Evolutionary conservation across 352 stramenopile species (phyloP).

Genomic region (Pythium phragmiticola): DNA sequence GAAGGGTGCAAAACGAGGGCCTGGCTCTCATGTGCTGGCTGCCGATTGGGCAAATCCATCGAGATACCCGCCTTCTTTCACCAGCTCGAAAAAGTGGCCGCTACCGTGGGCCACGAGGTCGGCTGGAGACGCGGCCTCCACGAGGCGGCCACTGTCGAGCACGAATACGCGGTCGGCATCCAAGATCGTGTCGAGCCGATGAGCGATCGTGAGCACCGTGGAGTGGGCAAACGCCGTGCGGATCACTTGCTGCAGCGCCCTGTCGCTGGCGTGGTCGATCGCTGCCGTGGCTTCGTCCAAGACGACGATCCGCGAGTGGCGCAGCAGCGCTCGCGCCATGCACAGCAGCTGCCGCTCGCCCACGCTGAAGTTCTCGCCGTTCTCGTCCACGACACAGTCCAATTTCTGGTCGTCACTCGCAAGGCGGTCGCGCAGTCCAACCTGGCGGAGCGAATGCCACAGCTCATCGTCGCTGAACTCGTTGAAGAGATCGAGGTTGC

Average conservation of each 20-base stretch:
- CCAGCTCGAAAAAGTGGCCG: slow-evolving; percentile 52
- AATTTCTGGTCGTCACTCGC: slow-evolving; percentile 40
- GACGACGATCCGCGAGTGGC: slow-evolving; percentile 64
- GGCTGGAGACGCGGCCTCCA: slow-evolving; percentile 76
- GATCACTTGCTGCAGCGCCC: slow-evolving; percentile 70
- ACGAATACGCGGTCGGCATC: slow-evolving; percentile 14
- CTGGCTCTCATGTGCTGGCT: no score
- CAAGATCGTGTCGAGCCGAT: slow-evolving; percentile 17
- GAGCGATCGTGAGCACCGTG: slow-evolving; percentile 94
- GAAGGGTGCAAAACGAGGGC: slow-evolving; percentile 31
- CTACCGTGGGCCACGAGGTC: slow-evolving; percentile 46
- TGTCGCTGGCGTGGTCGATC: slow-evolving; percentile 79
- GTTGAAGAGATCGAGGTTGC: slow-evolving; percentile 90
- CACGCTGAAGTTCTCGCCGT: slow-evolving; percentile 92
- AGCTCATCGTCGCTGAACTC: slow-evolving; percentile 74
- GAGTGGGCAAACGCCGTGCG: slow-evolving; percentile 80
- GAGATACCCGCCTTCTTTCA: slow-evolving; percentile 44
- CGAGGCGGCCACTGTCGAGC: slow-evolving; percentile 58
- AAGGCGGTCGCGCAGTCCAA: slow-evolving; percentile 58
- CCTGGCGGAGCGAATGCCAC: slow-evolving; percentile 43
- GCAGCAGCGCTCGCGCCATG: slow-evolving; percentile 52
- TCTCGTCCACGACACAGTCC: slow-evolving; percentile 84
- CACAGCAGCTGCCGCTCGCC: slow-evolving; percentile 18
- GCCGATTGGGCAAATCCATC: slow-evolving; percentile 12
- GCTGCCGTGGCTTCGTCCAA: slow-evolving; percentile 70